Base-by-base conservation (phyloP, 1,284 basidiomycete species). In the Apiotrichum gracile region DNA sequence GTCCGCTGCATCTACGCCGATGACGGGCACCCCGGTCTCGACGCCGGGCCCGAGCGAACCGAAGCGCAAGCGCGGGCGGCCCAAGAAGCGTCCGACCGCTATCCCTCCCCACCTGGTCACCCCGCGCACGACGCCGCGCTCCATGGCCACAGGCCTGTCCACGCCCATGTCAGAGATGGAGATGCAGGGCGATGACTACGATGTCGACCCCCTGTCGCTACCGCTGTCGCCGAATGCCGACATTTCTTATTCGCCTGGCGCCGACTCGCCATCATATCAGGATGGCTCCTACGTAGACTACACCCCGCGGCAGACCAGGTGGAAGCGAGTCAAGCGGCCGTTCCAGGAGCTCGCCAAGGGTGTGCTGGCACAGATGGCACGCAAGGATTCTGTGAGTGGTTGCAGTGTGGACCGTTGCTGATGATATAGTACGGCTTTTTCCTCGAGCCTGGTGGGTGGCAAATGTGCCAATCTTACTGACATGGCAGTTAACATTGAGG, bases 401-500 rank as follows among this genome's bases (percentile, higher is more conserved):
- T 25, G 45, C 7, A 0, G 19, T 12, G 9, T 24, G 17, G 19
- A 24, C 4, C 27, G 8, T 1, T 49, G 54, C 51, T 60, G 47
- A 61, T 46, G 13, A 2, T 1, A 6, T 34, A 71, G 67, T 75
- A 75, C 42, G 72, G 67, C 2, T 60, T 73, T 38, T 74, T 75
- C 49, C 61, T 69, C 22, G 65, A 71, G 34, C 72, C 72, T 41
- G 63, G 64, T 64, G 38, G 45, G 52, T 2, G 31, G 2, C 19
- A 19, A 19, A 5, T 17, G 16, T 16, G 14, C 19, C 13, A 9
- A 17, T n/a, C 17, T 5, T 4, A 13, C 10, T 12, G 25, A 4
- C 16, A 3, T 10, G 10, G 9, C 55, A 47, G 74, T 76, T 13
- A 61, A 69, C 27, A 51, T 60, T 12, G 66, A 71, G 16, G 68